phyloP scores from a whole-genome alignment of 768 basidiomycete species.

The Hygrocybe coccinea region DNA sequence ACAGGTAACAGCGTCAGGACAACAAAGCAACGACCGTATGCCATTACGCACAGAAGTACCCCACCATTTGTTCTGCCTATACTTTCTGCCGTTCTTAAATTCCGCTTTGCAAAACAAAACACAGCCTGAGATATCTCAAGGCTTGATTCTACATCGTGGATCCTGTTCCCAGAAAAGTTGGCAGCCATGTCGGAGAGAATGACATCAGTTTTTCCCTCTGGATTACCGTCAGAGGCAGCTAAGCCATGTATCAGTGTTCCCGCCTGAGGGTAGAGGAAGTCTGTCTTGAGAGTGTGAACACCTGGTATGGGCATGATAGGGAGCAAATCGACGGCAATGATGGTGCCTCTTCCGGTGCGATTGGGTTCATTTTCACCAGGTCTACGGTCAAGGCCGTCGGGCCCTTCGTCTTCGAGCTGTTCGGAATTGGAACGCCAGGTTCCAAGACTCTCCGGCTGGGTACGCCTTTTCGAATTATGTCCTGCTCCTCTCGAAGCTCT shows the following conservation, averaged over 20 bases:
- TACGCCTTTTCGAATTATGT: background rate
- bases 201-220: constrained; percentile 58
- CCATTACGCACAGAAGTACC: constrained; percentile 49
- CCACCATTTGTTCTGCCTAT: constrained; percentile 44
- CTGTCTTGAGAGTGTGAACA: constrained; percentile 66
- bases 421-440: constrained; percentile 5
- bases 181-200: constrained; percentile 90
- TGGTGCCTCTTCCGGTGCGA: constrained; percentile 37
- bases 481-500: background rate
- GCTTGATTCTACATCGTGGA: constrained; percentile 60
- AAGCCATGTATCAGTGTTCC: constrained; percentile 17
- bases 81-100: constrained; percentile 46
- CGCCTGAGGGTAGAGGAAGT: constrained; percentile 58
- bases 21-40: constrained; percentile 6
- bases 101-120: constrained; percentile 55
- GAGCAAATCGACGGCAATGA: constrained; percentile 81
- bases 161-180: constrained; percentile 68
- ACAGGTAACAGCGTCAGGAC: constrained; percentile 7
- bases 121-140: constrained; percentile 74
- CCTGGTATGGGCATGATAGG: constrained; percentile 67
- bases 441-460: background rate
- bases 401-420: constrained; percentile 2
- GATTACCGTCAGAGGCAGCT: constrained; percentile 14
- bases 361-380: constrained; percentile 24
- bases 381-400: constrained; percentile 9